A percentile compares a stretch with the other conserved stretches of the same genome.
phyloP scores from a whole-genome alignment of 2,329 filamentous ascomycete species.

The Apiospora koreana region DNA sequence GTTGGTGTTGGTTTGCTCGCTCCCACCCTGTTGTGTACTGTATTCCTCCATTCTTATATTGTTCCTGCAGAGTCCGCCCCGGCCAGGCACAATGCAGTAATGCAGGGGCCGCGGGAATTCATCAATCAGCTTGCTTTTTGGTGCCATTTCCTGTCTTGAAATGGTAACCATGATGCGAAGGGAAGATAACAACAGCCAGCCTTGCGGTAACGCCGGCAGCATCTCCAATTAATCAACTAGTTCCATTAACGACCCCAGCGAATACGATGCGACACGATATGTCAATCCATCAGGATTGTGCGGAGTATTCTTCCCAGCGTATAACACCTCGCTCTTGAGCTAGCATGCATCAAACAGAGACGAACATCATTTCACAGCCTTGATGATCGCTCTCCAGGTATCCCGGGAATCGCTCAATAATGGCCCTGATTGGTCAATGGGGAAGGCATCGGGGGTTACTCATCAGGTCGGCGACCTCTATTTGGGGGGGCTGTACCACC shows the following conservation, averaged over 20 bases:
- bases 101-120: constrained; percentile 3
- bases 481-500: not conserved
- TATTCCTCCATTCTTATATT: not conserved
- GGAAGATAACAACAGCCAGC: not conserved
- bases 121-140: constrained; percentile 7
- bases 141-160: not conserved
- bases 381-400: not conserved
- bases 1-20: not conserved
- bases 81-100: not conserved
- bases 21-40: not conserved
- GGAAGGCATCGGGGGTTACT: not conserved
- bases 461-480: constrained; percentile 11
- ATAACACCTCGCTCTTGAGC: too few relatives aligned
- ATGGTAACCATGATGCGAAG: not conserved
- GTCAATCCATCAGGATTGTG: too few relatives aligned
- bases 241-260: not conserved
- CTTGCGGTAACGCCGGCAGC: constrained; percentile 3
- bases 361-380: not conserved
- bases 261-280: not conserved
- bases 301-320: too few relatives aligned
- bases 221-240: not conserved
- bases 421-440: not conserved
- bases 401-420: not conserved
- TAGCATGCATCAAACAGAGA: too few relatives aligned
- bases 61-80: not conserved